Evolutionary conservation across 306 rosid species (phyloP), one percentile per base, ranked within the genome.

Genomic region (Trifolium fragiferum): DNA sequence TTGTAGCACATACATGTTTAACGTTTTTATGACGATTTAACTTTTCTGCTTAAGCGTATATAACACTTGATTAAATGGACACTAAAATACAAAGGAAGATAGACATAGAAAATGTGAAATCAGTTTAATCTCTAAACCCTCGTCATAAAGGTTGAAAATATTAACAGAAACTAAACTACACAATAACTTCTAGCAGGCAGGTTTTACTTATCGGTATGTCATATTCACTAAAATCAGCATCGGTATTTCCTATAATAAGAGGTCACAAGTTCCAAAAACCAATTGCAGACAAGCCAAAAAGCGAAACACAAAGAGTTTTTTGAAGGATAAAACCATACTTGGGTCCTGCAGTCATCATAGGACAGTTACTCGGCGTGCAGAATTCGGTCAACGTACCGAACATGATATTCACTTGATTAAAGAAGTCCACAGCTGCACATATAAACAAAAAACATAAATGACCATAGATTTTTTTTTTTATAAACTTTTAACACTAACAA

Each of bases 321-420:
- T 70, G 47, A 81, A 62, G 65, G 83, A 81, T 76, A 14, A 66
- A 81, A 76, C 41, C 23, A 72, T 90, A 90, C 96, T 92, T 92
- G 63, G 96, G 83, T 53, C 98, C 96, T 37, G 98, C 98, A 68
- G 86, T 76, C 96, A 92, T 92, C 51, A 86, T 81, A 62, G 96
- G 98, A 81, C 98, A 92, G 73, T 78, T 88, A 80, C 11, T 70
- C 1, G 90, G 75, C 0, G 98, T 92, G 85, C 98, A 92, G 86
- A 92, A 92, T 49, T 90, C 98, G 2, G 98, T 92, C 16, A 92
- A 90, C 20, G 98, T 92, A 13, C 98, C 98, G 66, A 75, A 84
- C 12, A 92, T 86, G 70, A 92, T 81, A 80, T 88, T 92, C 81
- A 92, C 93, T 84, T 92, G 96, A 84, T 92, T 92, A 83, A 92